Conservation (phyloP, 2,329 filamentous ascomycete genomes). For the Neopestalotiopsis sp. region DNA sequence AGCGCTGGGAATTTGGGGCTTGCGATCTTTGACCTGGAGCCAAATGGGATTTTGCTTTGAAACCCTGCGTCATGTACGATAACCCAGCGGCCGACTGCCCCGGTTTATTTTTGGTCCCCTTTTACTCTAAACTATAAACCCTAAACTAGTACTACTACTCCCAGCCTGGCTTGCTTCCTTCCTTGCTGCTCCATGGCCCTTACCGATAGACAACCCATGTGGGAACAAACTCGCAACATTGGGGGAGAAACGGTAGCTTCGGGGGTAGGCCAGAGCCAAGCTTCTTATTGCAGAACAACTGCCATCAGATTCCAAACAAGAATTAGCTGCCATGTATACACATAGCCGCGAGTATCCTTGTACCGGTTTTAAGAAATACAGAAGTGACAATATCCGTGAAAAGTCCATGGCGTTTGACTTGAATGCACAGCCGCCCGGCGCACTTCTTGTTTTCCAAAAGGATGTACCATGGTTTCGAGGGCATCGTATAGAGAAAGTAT, state of each 20-base stretch:
- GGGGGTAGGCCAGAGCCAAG: background rate
- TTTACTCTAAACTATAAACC: background rate
- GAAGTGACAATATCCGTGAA: no score
- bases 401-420: no score
- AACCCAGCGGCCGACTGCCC: constrained; percentile 9
- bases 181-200: background rate
- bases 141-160: background rate
- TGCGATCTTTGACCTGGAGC: no score
- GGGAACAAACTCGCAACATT: background rate
- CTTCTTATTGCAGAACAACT: constrained; percentile 15
- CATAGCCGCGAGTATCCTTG: no score
- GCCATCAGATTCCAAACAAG: background rate
- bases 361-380: no score
- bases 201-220: background rate
- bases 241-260: background rate
- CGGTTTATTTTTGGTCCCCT: background rate
- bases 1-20: no score
- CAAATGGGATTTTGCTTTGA: background rate
- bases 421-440: no score
- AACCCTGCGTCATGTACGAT: constrained; percentile 2
- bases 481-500: no score
- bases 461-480: no score
- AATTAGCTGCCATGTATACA: no score
- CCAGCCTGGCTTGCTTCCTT: background rate
- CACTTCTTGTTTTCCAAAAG: no score